phyloP scores from a whole-genome alignment of 1,139 yeast genomes.

The Yamadazyma songkhlaensis region DNA sequence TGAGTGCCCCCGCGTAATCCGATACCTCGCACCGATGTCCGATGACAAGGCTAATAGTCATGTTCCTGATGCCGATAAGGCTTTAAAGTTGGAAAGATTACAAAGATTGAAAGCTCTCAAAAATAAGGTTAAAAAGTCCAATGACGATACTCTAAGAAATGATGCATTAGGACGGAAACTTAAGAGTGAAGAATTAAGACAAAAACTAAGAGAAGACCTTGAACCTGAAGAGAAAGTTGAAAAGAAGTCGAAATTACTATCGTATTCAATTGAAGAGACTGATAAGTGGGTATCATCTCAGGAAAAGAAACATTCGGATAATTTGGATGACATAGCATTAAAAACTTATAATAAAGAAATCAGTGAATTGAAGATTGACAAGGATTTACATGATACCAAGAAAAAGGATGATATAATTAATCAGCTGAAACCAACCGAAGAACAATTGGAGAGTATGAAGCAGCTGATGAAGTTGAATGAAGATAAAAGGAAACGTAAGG shows the following conservation, averaged over 20 bases:
- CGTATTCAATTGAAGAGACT: conserved; percentile 66
- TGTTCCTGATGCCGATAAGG: neutral
- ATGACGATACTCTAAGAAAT: conserved; percentile 9
- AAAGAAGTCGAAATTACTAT: conserved; percentile 27
- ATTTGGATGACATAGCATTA: conserved; percentile 53
- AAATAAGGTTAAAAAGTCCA: conserved; percentile 11
- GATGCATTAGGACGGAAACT: conserved; percentile 4
- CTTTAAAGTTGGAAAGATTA: conserved; percentile 3
- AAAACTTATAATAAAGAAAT: conserved; percentile 51
- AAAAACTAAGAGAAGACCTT: conserved; percentile 2
- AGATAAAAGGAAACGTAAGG: conserved; percentile 23
- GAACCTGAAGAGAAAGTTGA: neutral
- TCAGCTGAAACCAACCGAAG: conserved; percentile 1
- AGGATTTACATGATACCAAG: conserved; percentile 32
- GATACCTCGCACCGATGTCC: too few species aligned
- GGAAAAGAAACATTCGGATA: conserved; percentile 17
- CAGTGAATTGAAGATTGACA: conserved; percentile 35
- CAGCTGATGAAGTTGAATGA: neutral
- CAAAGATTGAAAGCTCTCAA: conserved; percentile 9
- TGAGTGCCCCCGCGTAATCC: too few species aligned
- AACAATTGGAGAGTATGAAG: neutral
- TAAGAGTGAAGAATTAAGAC: conserved; percentile 2
- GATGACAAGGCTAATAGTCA: too few species aligned
- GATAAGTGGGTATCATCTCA: conserved; percentile 57
- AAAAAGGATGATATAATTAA: neutral